phyloP scores from a whole-genome alignment of 1,284 basidiomycete genomes.

The Trichosporon asahii region DNA sequence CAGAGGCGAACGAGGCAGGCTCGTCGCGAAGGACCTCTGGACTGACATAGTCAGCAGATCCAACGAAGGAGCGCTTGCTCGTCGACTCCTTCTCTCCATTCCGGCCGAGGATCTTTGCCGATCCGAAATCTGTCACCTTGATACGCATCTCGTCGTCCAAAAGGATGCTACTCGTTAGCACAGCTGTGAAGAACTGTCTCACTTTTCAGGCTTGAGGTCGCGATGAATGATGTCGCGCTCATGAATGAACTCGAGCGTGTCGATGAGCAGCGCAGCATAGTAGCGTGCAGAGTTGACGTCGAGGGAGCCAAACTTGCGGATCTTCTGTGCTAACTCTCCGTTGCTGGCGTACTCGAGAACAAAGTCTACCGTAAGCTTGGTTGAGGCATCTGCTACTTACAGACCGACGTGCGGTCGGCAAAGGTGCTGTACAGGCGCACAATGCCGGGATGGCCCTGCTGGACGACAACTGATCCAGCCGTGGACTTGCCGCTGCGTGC shows the following conservation, averaged over 20 bases:
- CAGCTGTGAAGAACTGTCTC: constrained; percentile 15
- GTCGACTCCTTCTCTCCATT: constrained; percentile 34
- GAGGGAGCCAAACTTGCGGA: constrained; percentile 74
- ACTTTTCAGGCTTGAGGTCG: constrained; percentile 89
- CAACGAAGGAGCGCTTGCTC: constrained; percentile 72
- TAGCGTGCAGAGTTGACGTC: constrained; percentile 69
- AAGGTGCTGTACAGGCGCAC: constrained; percentile 77
- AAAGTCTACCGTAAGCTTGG: constrained; percentile 63
- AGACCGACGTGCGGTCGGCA: constrained; percentile 77
- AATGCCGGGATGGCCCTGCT: constrained; percentile 69
- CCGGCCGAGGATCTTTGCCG: constrained; percentile 75
- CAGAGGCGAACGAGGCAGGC: constrained; percentile 54
- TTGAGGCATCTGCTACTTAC: constrained; percentile 57
- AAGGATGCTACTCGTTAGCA: constrained; percentile 58
- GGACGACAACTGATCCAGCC: background rate
- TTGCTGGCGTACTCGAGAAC: constrained; percentile 85
- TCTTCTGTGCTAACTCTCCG: constrained; percentile 78
- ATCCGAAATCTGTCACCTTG: constrained; percentile 97
- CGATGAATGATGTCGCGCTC: constrained; percentile 81
- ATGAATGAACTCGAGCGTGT: constrained; percentile 86
- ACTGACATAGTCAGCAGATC: constrained; percentile 92
- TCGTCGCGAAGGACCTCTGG: constrained; percentile 82
- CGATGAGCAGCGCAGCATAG: constrained; percentile 82
- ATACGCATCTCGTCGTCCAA: constrained; percentile 79
- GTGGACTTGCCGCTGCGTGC: constrained; percentile 32